Conservation (phyloP, 2,329 filamentous ascomycete genomes). For the Alternaria sp. region DNA sequence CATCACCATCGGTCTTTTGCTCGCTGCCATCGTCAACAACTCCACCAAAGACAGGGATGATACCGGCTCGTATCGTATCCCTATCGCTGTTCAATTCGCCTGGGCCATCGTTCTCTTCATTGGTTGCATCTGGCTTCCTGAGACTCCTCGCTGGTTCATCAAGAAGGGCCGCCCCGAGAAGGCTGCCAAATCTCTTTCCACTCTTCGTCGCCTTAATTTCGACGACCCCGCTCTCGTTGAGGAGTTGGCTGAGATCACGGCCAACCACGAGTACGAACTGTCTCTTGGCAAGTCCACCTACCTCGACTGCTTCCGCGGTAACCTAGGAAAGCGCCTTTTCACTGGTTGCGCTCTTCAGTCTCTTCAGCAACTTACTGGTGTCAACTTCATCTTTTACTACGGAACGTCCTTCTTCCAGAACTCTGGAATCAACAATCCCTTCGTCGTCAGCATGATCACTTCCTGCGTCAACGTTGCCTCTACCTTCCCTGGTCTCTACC, state of each 20-base stretch:
- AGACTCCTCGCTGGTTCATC: slow-evolving; percentile 78
- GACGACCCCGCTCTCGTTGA: slow-evolving; percentile 67
- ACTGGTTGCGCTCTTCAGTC: slow-evolving; percentile 80
- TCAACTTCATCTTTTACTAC: slow-evolving; percentile 57
- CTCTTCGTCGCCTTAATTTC: slow-evolving; percentile 67
- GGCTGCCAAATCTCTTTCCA: slow-evolving; percentile 69
- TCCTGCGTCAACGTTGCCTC: slow-evolving; percentile 80
- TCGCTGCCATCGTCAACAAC: slow-evolving; percentile 73
- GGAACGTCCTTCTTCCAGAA: slow-evolving; percentile 54
- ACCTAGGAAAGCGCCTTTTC: slow-evolving; percentile 67
- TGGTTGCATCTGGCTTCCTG: slow-evolving; percentile 70
- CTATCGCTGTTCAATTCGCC: slow-evolving; percentile 76
- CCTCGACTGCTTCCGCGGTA: slow-evolving; percentile 58
- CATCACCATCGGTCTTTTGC: slow-evolving; percentile 74
- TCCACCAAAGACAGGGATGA: slow-evolving; percentile 65
- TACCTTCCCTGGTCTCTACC: slow-evolving; percentile 75
- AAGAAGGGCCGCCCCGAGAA: slow-evolving; percentile 68
- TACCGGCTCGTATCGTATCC: slow-evolving; percentile 75
- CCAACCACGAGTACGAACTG: slow-evolving; percentile 79
- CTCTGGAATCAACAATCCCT: slow-evolving; percentile 60
- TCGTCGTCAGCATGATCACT: slow-evolving; percentile 76
- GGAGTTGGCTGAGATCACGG: slow-evolving; percentile 69
- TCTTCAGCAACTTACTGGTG: slow-evolving; percentile 75
- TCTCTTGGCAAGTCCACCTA: slow-evolving; percentile 61
- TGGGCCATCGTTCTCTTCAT: slow-evolving; percentile 75